A percentile compares a stretch with the other conserved stretches of the same genome.
Conservation (phyloP, 176 grass and related monocot species). For the Tillandsia fasciculata region DNA sequence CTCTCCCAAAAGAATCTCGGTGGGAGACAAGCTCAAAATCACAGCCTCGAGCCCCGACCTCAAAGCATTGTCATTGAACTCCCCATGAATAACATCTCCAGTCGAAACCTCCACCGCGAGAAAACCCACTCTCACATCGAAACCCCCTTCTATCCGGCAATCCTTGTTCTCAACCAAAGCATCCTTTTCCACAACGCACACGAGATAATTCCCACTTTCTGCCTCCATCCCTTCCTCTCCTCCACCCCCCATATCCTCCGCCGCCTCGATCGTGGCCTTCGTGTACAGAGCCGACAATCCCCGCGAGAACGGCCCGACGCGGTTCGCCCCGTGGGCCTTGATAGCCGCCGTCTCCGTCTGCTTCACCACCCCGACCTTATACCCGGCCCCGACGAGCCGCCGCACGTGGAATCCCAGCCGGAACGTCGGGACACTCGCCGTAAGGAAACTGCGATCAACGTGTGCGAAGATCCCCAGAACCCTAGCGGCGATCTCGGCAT, state of each 20-base stretch:
- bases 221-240: slow-evolving; percentile 1
- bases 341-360: slow-evolving; percentile 90
- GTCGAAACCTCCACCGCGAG: slow-evolving; percentile 65
- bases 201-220: slow-evolving; percentile 50
- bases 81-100: slow-evolving; percentile 70
- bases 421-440: slow-evolving; percentile 73
- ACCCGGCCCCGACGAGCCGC: slow-evolving; percentile 58
- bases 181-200: slow-evolving; percentile 78
- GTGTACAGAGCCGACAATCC: slow-evolving; percentile 73
- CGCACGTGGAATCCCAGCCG: slow-evolving; percentile 79
- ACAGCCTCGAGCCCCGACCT: slow-evolving; percentile 70
- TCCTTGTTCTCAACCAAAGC: slow-evolving; percentile 21
- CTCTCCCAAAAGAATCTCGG: slow-evolving; percentile 68
- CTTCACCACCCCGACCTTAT: slow-evolving; percentile 85
- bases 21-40: slow-evolving; percentile 53
- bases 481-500: slow-evolving; percentile 63
- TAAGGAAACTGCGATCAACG: slow-evolving; percentile 70
- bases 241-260: slow-evolving; percentile 45
- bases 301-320: slow-evolving; percentile 39
- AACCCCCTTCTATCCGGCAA: slow-evolving; percentile 5
- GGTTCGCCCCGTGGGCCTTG: slow-evolving; percentile 57
- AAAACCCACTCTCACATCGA: slow-evolving; percentile 49
- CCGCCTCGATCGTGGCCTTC: slow-evolving; percentile 84
- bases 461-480: slow-evolving; percentile 81
- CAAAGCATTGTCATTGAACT: slow-evolving; percentile 50